Evolutionary conservation across 2,329 filamentous ascomycete genomes (phyloP).

Genomic region (Onygenales sp.): DNA sequence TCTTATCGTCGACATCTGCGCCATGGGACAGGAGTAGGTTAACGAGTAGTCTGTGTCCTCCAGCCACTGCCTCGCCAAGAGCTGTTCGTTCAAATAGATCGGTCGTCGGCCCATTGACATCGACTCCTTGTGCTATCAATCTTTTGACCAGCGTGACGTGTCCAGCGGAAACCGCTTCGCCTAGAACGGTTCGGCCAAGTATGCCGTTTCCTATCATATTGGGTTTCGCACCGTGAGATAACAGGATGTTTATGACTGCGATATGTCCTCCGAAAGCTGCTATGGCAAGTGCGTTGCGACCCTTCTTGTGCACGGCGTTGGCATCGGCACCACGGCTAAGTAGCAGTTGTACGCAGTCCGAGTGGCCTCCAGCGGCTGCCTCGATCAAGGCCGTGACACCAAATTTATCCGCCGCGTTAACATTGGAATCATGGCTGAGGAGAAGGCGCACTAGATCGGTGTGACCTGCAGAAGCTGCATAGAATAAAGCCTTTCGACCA

Average conservation of each 20-base stretch:
- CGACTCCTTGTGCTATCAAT: neutral
- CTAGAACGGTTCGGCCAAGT: neutral
- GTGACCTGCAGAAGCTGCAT: neutral
- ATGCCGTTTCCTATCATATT: neutral
- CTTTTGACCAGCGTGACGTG: neutral
- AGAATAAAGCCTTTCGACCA: neutral
- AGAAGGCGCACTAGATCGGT: neutral
- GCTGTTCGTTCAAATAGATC: neutral
- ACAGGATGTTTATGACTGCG: neutral
- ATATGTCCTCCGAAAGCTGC: neutral
- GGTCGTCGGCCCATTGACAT: neutral
- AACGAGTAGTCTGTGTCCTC: neutral
- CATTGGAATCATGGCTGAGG: slow-evolving; percentile 15
- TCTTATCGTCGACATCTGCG: neutral
- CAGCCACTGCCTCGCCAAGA: neutral
- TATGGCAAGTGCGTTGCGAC: neutral
- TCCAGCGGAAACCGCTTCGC: neutral
- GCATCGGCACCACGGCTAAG: slow-evolving; percentile 21
- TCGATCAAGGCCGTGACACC: slow-evolving; percentile 27
- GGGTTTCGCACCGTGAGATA: neutral
- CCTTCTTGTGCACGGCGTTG: slow-evolving; percentile 4
- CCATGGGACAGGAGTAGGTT: neutral
- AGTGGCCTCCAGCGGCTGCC: slow-evolving; percentile 29
- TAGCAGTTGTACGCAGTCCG: slow-evolving; percentile 22
- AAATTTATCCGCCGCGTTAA: slow-evolving; percentile 22